Evolutionary conservation across 169 alveolate genomes (phyloP), one percentile per base, ranked within the genome.

Genomic region (Eimeria acervulina): DNA sequence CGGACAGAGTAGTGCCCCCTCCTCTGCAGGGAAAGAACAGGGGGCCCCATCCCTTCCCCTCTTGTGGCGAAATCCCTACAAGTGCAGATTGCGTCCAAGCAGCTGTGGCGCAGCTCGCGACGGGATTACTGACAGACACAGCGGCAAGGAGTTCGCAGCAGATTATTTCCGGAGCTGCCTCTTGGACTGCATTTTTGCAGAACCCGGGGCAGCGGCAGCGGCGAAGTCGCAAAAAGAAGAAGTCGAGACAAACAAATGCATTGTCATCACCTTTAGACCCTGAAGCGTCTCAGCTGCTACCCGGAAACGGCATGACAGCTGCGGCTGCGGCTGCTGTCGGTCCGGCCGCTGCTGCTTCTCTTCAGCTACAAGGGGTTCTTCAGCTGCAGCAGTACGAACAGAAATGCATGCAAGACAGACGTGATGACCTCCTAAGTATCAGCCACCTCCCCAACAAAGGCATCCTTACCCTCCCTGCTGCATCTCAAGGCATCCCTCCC

Each of bases 311-410:
- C 40, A 8, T 40, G 33, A 17, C 42, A 8, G 63, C 90, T 6
- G 61, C n/a, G 19, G 59, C 59, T 51, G 59, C 59, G 0, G 59
- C 59, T n/a, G n/a, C n/a, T n/a, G n/a, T n/a, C n/a, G n/a, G n/a
- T n/a, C 40, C n/a, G 19, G 8, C 66, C 40, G 68, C 44, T 21
- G 28, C 36, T 76, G 33, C 90, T 17, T 80, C 90, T n/a, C 42
- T 80, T 1, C 90, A 40, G 61, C 68, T 80, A 33, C 68, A 38
- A n/a, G 40, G 68, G 38, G 38, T 26, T 42, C 68, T 47, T 19
- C 90, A 80, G 66, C 59, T 42, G 90, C 90, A 80, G 90, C 66
- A 38, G 40, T 80, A 40, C 90, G 90, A 80, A 61, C 90, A 80
- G 68, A 55, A 74, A 74, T 38, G 28, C 85, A 28, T 74, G 76